Conservation (phyloP, 495 filamentous ascomycete species). For the Amphirosellinia nigrospora region DNA sequence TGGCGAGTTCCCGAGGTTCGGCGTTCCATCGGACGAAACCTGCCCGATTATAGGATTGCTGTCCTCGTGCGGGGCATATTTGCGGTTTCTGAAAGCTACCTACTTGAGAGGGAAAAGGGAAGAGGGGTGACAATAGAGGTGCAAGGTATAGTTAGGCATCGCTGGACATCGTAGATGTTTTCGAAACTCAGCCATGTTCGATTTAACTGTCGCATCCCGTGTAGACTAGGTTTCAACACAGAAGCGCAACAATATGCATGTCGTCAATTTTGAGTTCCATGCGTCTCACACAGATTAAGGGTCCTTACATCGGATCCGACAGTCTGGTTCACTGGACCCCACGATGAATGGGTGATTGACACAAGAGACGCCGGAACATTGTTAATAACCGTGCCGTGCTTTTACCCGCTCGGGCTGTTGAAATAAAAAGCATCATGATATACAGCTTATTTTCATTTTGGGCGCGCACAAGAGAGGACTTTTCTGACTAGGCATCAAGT, state of each 20-base stretch:
- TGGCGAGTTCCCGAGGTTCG: background rate
- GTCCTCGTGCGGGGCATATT: background rate
- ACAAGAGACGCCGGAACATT: background rate
- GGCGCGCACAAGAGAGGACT: background rate
- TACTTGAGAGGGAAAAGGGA: background rate
- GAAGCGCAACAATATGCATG: slow-evolving; percentile 13
- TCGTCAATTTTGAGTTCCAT: slow-evolving; percentile 21
- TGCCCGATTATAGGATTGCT: background rate
- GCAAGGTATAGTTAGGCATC: no score
- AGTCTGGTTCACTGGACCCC: slow-evolving; percentile 22
- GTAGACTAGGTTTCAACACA: background rate
- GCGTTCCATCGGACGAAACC: background rate
- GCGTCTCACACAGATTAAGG: background rate
- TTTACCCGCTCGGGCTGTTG: background rate
- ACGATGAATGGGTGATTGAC: slow-evolving; percentile 12
- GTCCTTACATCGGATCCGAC: slow-evolving; percentile 14
- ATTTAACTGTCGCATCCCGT: background rate
- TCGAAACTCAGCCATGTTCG: background rate
- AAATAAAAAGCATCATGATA: background rate
- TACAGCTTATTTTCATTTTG: background rate
- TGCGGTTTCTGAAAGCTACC: background rate
- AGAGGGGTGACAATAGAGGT: background rate
- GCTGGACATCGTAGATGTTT: background rate
- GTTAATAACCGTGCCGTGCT: background rate
- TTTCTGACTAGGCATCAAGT: background rate